These are phyloP conservation scores for Chenopodium berlandieri DNA, from an alignment of 148 eudicot genomes.

Conservation along the genomic window DNA sequence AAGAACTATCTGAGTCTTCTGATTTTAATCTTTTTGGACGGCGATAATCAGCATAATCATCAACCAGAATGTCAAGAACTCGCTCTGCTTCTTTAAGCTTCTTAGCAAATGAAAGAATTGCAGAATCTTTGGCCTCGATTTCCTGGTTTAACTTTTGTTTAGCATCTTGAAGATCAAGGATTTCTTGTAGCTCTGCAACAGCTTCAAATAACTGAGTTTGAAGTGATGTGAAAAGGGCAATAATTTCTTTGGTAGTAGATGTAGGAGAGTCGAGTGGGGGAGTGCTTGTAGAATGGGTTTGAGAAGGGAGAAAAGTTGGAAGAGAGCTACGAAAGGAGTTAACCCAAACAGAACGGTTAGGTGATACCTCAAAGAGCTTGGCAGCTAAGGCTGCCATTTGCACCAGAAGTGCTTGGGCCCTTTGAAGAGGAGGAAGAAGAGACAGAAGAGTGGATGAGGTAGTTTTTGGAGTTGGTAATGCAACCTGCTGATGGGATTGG, in stretches of 20 bases:
- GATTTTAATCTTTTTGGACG: constrained; percentile 64
- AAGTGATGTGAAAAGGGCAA: constrained; percentile 63
- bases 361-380: constrained; percentile 77
- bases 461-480: constrained; percentile 34
- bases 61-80: constrained; percentile 84
- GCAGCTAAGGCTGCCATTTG: constrained; percentile 82
- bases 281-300: constrained; percentile 38
- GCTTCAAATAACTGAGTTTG: constrained; percentile 89
- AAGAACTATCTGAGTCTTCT: constrained; percentile 42
- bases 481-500: constrained; percentile 43
- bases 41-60: constrained; percentile 80
- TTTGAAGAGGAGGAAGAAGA: constrained; percentile 82
- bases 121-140: constrained; percentile 53
- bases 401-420: constrained; percentile 75
- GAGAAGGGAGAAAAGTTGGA: constrained; percentile 68
- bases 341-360: constrained; percentile 77
- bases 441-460: constrained; percentile 71
- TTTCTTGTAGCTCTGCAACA: constrained; percentile 88
- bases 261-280: constrained; percentile 54
- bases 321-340: constrained; percentile 79
- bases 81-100: constrained; percentile 82
- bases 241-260: constrained; percentile 62
- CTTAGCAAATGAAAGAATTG: constrained; percentile 70
- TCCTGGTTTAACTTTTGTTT: constrained; percentile 64
- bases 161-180: constrained; percentile 81